Conservation (phyloP, 192 early-diverging fungal genomes). For the Podila epicladia region DNA sequence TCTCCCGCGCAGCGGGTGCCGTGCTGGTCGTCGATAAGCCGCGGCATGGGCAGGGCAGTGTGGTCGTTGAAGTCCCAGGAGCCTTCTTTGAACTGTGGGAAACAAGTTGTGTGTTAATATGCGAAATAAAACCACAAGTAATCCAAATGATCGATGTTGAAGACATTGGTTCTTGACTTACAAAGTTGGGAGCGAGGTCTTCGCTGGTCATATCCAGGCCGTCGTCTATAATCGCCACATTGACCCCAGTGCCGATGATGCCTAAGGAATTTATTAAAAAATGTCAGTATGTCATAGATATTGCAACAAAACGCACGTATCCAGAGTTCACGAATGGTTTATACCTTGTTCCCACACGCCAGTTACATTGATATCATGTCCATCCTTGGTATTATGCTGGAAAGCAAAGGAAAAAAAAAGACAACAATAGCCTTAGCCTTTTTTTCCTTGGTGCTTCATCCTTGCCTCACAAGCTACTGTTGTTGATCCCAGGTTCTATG, state of each 20-base stretch:
- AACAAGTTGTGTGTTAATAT: neutral
- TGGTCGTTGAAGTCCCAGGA: slow-evolving; percentile 97
- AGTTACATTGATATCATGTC: slow-evolving; percentile 94
- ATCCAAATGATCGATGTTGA: neutral
- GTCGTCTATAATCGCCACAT: slow-evolving; percentile 95
- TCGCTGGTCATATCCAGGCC: slow-evolving; percentile 88
- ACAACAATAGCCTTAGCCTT: neutral
- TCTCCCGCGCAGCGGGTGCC: slow-evolving; percentile 98
- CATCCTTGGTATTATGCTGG: slow-evolving; percentile 47
- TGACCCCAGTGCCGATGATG: slow-evolving; percentile 86
- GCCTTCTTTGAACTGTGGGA: slow-evolving; percentile 75
- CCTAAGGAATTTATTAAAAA: slow-evolving; percentile 49
- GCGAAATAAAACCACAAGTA: neutral
- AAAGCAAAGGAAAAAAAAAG: neutral
- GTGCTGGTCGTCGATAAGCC: slow-evolving; percentile 83
- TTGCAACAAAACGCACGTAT: neutral
- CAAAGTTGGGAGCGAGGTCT: slow-evolving; percentile 91
- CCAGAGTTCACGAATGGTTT: neutral
- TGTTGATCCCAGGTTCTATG: too few relatives aligned
- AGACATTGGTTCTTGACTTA: slow-evolving; percentile 51
- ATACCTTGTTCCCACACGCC: slow-evolving; percentile 78
- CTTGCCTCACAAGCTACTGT: too few relatives aligned
- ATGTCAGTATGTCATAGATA: neutral
- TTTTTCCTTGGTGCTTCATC: neutral
- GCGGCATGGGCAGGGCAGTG: slow-evolving; percentile 79